Base-by-base conservation (phyloP, 768 basidiomycete species). In the Leccinum sublutescens region DNA sequence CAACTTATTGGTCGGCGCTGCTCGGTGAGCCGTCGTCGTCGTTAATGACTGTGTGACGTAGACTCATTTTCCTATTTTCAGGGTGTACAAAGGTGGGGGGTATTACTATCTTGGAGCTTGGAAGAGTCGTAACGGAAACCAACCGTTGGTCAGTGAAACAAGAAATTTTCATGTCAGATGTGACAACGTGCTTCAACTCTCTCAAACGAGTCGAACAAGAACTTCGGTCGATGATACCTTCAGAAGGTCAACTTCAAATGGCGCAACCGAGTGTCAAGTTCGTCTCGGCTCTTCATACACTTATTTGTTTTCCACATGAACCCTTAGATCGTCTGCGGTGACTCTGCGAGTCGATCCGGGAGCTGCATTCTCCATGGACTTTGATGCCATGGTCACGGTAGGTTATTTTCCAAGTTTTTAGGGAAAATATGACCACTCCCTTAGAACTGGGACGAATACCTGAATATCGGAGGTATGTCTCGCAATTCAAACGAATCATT, bases 1-100 rank as follows among this genome's bases (percentile, higher is more conserved):
- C 59, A 93, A 93, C 68, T 75, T 96, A 47, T 86, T 96, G 80
- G 87, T 95, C 60, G 94, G 94, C 4, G 94, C 89, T 36, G 91
- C 89, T 21, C 85, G 93, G 93, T 93, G 72, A 59, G 83, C 66
- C 50, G 4, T 29, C 23, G 1, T 45, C 23, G 3, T 45, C 23
- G 8, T 50, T 29, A 48, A 43, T 34, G 21, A 36, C 40, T 9
- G n/a, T 21, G 34, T 53, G 14, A 7, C n/a, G 27, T 36, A 15
- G 14, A 15, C 52, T 64, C 33, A 68, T 31, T 49, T 29, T 36
- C 12, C 51, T 27, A 6, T 53, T 52, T 43, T 3, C 38, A 82
- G 79, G 3, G 78, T 84, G 14, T 83, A 82, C 66, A 82, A 79
- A 79, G 76, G 82, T 81, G n/a, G n/a, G 52, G 21, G 29, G 23